phyloP scores from a whole-genome alignment of 2,329 filamentous ascomycete genomes.

The Aaosphaeria pasadenensis region DNA sequence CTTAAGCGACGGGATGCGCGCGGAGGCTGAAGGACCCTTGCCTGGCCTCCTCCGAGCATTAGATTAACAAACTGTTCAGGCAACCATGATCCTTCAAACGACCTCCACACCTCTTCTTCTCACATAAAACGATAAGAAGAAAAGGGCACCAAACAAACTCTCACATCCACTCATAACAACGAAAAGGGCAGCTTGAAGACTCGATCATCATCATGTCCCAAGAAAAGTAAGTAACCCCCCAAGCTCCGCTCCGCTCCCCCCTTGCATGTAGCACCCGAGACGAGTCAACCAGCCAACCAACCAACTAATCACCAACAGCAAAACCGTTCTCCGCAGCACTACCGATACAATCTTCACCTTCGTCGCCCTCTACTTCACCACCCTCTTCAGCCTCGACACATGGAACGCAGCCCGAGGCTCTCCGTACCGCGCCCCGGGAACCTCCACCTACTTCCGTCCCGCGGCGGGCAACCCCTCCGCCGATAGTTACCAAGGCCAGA shows the following conservation, averaged over 20 bases:
- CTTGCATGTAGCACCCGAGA: too few species aligned
- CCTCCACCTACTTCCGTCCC: constrained; percentile 19
- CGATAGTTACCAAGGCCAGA: constrained; percentile 28
- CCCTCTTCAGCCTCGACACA: constrained; percentile 36
- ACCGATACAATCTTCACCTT: constrained; percentile 26
- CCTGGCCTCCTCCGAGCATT: too few species aligned
- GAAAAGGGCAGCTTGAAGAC: too few species aligned
- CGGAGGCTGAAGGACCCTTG: too few species aligned
- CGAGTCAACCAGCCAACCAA: background rate
- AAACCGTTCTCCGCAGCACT: constrained; percentile 20
- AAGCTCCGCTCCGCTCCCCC: too few species aligned
- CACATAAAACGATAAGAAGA: too few species aligned
- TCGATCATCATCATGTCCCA: background rate
- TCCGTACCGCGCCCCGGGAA: constrained; percentile 21
- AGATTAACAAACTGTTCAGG: too few species aligned
- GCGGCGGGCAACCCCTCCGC: constrained; percentile 12
- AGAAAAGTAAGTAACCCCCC: background rate
- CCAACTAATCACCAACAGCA: constrained; percentile 1
- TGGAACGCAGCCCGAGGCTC: constrained; percentile 33
- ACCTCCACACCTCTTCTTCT: too few species aligned
- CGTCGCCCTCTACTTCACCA: constrained; percentile 38
- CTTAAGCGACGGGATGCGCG: too few species aligned
- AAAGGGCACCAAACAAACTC: too few species aligned
- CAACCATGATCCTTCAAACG: too few species aligned
- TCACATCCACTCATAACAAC: too few species aligned